Percentiles rank a stretch among this genome's conserved stretches.
Evolutionary conservation across 164 flowering plant genomes (phyloP).

Genomic region (Nymphaea thermarum): DNA sequence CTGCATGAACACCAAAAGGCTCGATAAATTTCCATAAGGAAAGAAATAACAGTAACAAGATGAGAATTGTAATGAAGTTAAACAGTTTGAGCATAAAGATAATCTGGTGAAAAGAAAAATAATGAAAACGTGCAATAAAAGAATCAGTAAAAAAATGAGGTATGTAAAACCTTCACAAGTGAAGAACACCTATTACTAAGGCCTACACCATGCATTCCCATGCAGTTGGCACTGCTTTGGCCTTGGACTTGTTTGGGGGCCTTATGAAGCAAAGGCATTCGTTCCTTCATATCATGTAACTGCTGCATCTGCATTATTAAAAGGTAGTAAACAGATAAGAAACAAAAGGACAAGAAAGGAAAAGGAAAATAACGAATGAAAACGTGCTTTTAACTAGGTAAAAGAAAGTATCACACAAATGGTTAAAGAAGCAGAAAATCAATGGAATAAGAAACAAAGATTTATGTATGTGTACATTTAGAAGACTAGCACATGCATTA

Average conservation of each 20-base stretch:
- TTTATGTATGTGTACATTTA: no score
- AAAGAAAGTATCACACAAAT: no score
- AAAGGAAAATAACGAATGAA: no score
- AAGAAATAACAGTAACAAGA: neutral
- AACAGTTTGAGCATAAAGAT: no score
- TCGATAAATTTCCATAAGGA: neutral
- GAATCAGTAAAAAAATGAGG: no score
- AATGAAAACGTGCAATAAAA: no score
- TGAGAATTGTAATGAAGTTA: neutral
- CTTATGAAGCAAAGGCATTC: constrained; percentile 49
- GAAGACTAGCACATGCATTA: no score
- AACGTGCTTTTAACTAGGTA: no score
- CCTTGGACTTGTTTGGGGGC: constrained; percentile 45
- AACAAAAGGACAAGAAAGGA: neutral
- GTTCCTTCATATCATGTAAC: constrained; percentile 19
- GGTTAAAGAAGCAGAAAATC: no score
- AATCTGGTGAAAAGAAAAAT: no score
- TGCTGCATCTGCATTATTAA: neutral
- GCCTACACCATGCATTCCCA: neutral
- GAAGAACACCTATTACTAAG: neutral
- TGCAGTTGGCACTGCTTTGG: neutral
- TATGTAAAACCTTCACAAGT: neutral
- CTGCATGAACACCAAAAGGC: constrained; percentile 24
- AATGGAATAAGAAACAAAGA: no score
- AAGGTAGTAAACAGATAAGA: neutral